Base-by-base conservation (phyloP, 2,329 filamentous ascomycete genomes). In the Fusarium equiseti region DNA sequence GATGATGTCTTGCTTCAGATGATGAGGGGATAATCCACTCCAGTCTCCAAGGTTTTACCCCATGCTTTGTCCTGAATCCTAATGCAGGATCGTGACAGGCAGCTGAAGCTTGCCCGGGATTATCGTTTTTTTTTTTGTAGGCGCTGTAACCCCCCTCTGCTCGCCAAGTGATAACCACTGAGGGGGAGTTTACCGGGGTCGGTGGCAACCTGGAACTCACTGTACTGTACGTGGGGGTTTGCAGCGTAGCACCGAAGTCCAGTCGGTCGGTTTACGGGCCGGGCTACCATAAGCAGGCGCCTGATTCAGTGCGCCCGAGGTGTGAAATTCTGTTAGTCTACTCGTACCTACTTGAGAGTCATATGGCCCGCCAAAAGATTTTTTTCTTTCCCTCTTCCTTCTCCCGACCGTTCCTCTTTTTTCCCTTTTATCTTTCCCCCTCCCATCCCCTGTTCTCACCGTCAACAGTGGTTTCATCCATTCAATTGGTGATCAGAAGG, bases 181-280 rank as follows among this genome's bases (percentile, higher is more conserved):
- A 18, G 26, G 16, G 38, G 20, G 35, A 61, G 32, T 22, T 45
- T 42, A 61, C 46, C 31, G 46, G 55, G 46, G 46, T 32, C 11
- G 27, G 52, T 65, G 62, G 51, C 62, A 49, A 64, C 31, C 29
- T 44, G 43, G 32, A 40, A 35, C 18, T 18, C 15, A 46, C 7
- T n/a, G 16, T 63, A 46, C 7, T n/a, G 16, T 63, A 52, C 59
- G 62, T 65, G 60, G 63, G 63, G 63, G 42, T 20, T 45, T 38
- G 50, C 40, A 63, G 44, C 52, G 45, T 66, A 46, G 49, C 55
- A 66, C 44, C 49, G 27, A 67, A 53, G 3, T 38, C 35, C 5
- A 18, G 62, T 55, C 62, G 63, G 62, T 55, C 62, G 63, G 63
- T 66, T 55, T 62, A 12, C 63, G 63, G 63, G 49, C 63, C 63